Evolutionary conservation across 2,329 filamentous ascomycete genomes (phyloP).

Genomic region (Ambrosiella xylebori): DNA sequence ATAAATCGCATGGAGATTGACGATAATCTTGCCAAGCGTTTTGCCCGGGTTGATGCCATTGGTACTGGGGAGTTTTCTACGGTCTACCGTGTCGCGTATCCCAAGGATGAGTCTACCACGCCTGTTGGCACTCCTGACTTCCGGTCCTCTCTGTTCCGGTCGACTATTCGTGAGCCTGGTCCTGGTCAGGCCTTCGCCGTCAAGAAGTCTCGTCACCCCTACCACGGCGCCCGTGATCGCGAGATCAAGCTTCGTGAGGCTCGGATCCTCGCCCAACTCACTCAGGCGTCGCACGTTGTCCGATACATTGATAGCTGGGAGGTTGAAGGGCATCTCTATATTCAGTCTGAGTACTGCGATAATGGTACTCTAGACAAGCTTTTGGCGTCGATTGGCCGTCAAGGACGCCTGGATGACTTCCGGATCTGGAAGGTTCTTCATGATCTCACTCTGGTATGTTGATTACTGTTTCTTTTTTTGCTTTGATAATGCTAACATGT

Average conservation of each 20-base stretch:
- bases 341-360: slow-evolving; percentile 94
- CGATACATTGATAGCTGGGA: slow-evolving; percentile 81
- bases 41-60: slow-evolving; percentile 62
- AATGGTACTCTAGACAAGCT: slow-evolving; percentile 83
- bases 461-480: not conserved
- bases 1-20: slow-evolving; percentile 51
- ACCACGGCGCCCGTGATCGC: slow-evolving; percentile 63
- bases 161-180: slow-evolving; percentile 33
- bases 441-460: slow-evolving; percentile 62
- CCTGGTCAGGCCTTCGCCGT: slow-evolving; percentile 63
- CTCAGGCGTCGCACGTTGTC: slow-evolving; percentile 68
- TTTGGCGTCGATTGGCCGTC: slow-evolving; percentile 62
- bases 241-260: slow-evolving; percentile 73
- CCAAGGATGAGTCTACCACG: slow-evolving; percentile 16
- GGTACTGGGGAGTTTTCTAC: slow-evolving; percentile 87
- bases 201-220: slow-evolving; percentile 77
- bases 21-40: slow-evolving; percentile 52
- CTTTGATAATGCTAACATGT: slow-evolving; percentile 9
- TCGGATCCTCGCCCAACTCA: slow-evolving; percentile 56
- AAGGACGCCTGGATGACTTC: slow-evolving; percentile 85
- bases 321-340: slow-evolving; percentile 69
- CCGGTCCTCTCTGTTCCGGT: slow-evolving; percentile 27
- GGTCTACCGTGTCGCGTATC: slow-evolving; percentile 58
- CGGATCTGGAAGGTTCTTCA: slow-evolving; percentile 96
- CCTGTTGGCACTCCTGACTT: slow-evolving; percentile 9